Evolutionary conservation across 2,329 filamentous ascomycete species (phyloP), one percentile per base, ranked within the genome.

Genomic region (Hypoxylon sp.): DNA sequence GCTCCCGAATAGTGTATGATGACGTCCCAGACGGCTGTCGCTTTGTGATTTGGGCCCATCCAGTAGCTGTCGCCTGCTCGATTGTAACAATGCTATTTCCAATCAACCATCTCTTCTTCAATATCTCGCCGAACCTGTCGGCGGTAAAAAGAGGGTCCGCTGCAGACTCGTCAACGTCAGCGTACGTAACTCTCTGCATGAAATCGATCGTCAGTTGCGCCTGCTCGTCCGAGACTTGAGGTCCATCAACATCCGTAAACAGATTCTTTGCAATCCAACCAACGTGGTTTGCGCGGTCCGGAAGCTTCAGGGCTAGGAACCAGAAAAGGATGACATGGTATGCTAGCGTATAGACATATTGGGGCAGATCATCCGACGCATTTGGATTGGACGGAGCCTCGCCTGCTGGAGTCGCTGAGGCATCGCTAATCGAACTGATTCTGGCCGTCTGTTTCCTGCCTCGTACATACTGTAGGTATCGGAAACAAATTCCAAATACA

Each of bases 241-340:
- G 88, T 14, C 93, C 93, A 62, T 90, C 87, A 22, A 87, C 85
- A 73, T 97, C 93, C 7, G 86, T 90, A 71, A 95, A 94, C 8
- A 99, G 84, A 68, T 93, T 93, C 73, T 91, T 93, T 9, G 92
- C 91, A 68, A 99, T 97, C 92, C 93, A 97, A 26, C 89, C 89
- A 53, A 97, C 93, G 70, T 97, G 90, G 65, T 88, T 92, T 32
- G 90, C 87, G 52, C 96, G 89, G 75, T 97, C 93, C 36, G 90
- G 87, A 53, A 97, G 85, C 74, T 93, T 95, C 71, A 99, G 78
- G 0, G 93, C 92, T 71, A 99, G 84, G 76, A 98, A 99, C 96
- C 96, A 99, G 76, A 97, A 97, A 1, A 93, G 91, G 70, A 99
- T 94, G 71, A 97, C 93, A 76, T 98, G 94, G 76, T 97, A 97